A percentile compares a stretch with the other conserved stretches of the same genome.
phyloP scores from a whole-genome alignment of 2,329 filamentous ascomycete genomes.

The Fragosphaeria purpurea region DNA sequence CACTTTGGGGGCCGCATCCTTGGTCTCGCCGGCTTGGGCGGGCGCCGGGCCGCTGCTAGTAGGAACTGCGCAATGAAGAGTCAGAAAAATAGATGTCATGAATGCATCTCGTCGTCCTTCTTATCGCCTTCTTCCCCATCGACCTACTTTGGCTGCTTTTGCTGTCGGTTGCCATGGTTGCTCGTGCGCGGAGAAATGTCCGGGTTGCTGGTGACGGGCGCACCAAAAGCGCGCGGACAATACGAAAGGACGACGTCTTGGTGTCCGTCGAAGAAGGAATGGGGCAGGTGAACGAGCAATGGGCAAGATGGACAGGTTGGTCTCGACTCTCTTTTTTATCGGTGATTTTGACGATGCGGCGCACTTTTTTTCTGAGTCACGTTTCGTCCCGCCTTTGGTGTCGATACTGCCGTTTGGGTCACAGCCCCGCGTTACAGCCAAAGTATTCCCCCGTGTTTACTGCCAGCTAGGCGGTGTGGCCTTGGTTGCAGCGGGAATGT shows the following conservation, averaged over 20 bases:
- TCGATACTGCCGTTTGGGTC: no score
- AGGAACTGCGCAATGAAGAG: conserved; percentile 12
- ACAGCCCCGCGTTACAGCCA: no score
- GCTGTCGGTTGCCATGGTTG: conserved; percentile 48
- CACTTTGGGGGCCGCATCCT: conserved; percentile 26
- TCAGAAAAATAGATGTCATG: no score
- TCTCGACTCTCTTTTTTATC: not conserved
- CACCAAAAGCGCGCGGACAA: conserved; percentile 44
- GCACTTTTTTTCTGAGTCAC: conserved; percentile 6
- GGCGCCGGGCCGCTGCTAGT: conserved; percentile 25
- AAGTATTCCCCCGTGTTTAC: not conserved
- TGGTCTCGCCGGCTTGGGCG: not conserved
- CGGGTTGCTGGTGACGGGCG: conserved; percentile 41
- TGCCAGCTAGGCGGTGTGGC: no score
- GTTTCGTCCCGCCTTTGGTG: not conserved
- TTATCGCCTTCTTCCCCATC: no score
- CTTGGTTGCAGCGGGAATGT: no score
- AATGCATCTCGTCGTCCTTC: no score
- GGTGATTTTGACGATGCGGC: not conserved
- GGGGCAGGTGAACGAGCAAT: not conserved
- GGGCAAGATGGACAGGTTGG: not conserved
- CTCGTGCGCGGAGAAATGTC: conserved; percentile 30
- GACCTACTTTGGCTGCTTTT: no score
- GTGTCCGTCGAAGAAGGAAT: not conserved
- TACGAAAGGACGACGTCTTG: conserved; percentile 19